Conservation (phyloP, 1,284 basidiomycete genomes). For the Pseudozyma sp. region DNA sequence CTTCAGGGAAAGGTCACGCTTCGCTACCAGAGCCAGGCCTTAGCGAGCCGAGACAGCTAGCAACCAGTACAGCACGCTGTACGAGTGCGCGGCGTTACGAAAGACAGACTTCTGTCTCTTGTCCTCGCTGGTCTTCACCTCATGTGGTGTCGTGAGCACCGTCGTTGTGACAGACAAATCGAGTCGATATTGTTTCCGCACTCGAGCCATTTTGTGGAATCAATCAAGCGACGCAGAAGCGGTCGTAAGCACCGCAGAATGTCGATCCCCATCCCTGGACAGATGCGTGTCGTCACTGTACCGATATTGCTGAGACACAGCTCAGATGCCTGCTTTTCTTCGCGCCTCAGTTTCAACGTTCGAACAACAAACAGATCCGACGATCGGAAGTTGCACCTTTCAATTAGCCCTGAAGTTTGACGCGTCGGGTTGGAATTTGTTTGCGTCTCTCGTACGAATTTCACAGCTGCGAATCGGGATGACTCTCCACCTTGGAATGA, state of each 20-base stretch:
- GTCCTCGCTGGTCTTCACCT: no score
- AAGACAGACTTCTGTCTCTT: no score
- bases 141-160: no score
- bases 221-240: neutral
- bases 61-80: no score
- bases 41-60: no score
- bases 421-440: no score
- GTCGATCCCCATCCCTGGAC: constrained; percentile 21
- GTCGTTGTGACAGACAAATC: no score
- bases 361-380: constrained; percentile 1
- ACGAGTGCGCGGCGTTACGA: no score
- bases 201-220: no score
- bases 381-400: constrained; percentile 21
- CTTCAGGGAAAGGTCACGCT: neutral
- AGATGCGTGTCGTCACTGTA: constrained; percentile 27
- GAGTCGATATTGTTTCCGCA: no score
- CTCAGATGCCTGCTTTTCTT: neutral
- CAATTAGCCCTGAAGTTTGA: neutral
- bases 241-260: neutral
- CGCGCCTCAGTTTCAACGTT: neutral
- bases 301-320: neutral
- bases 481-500: neutral
- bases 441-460: neutral
- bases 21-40: neutral
- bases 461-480: neutral